Conservation (phyloP, 139 green algal species). For the Volvox reticuliferus region DNA sequence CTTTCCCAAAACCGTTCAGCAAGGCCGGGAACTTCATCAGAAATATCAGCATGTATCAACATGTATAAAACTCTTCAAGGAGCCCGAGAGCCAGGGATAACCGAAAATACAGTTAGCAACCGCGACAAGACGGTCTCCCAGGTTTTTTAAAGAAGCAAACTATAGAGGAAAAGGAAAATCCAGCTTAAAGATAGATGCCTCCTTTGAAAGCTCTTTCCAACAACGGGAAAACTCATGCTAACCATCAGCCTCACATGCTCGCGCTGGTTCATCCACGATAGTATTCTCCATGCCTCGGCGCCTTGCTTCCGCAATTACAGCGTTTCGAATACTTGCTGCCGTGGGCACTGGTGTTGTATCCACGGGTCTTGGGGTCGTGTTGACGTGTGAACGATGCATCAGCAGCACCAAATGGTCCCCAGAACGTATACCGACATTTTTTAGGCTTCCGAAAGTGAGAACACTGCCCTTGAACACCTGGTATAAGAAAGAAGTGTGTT, state of each 20-base stretch:
- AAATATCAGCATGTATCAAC: no score
- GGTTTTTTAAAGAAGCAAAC: no score
- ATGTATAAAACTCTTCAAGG: no score
- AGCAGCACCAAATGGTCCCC: slow-evolving; percentile 32
- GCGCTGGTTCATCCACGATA: slow-evolving; percentile 13
- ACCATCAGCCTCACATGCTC: neutral
- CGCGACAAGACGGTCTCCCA: no score
- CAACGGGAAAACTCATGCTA: no score
- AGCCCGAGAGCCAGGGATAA: no score
- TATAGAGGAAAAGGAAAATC: no score
- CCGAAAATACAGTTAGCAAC: no score
- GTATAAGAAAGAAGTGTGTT: neutral
- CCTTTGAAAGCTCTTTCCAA: no score
- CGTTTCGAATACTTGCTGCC: neutral
- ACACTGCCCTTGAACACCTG: slow-evolving; percentile 12
- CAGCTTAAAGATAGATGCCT: no score
- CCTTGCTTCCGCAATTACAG: slow-evolving; percentile 24
- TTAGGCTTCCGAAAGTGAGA: neutral
- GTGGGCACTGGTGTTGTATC: slow-evolving; percentile 1
- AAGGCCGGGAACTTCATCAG: neutral
- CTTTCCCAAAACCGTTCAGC: neutral
- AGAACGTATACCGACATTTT: neutral
- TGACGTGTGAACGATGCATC: neutral
- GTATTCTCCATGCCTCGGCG: slow-evolving; percentile 24
- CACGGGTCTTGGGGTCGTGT: neutral